A percentile compares a stretch with the other conserved stretches of the same genome.
Evolutionary conservation across 305 asterid genomes (phyloP).

Genomic region (Fraxinus greggii): DNA sequence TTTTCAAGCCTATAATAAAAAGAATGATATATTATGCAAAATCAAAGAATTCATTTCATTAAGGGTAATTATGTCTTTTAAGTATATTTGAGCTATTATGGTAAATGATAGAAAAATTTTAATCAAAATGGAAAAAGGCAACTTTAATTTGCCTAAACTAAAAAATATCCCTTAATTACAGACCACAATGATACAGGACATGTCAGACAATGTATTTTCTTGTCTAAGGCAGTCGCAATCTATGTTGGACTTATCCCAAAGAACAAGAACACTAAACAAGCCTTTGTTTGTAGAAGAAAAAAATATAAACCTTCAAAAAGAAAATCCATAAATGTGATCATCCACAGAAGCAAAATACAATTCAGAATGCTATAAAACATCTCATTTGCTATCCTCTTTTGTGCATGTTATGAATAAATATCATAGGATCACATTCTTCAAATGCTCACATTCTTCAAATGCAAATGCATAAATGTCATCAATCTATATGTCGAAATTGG

Average conservation of each 20-base stretch:
- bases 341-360: neutral
- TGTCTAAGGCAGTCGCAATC: neutral
- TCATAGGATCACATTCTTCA: neutral
- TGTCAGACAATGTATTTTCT: neutral
- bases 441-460: neutral
- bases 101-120: no score
- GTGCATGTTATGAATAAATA: neutral
- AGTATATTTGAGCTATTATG: no score
- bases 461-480: neutral
- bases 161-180: neutral
- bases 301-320: neutral
- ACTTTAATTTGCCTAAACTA: no score
- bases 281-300: neutral
- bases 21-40: no score
- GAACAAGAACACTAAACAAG: neutral
- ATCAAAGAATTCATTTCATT: no score
- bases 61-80: no score
- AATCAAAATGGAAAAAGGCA: no score
- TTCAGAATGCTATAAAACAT: neutral
- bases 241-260: neutral
- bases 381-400: neutral
- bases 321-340: neutral
- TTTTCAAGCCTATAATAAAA: no score
- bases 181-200: neutral
- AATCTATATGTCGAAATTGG: neutral